Evolutionary conservation across 257 asterid genomes (phyloP), one percentile per base, ranked within the genome.

Genomic region (Penstemon barbatus): DNA sequence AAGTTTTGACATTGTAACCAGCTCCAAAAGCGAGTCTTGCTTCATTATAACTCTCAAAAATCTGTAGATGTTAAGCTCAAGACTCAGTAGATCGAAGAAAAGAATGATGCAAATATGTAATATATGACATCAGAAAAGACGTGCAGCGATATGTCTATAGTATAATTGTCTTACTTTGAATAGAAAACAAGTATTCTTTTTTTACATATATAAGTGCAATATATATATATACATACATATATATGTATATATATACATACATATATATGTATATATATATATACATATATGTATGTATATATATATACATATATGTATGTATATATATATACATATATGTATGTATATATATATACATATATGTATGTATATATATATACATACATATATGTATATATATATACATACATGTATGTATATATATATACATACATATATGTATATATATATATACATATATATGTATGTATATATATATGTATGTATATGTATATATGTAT

Each of bases 1-100:
- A 88, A 57, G 83, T 76, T 75, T 83, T 86, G 69, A 90, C 69
- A 70, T 74, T 79, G 81, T 79, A 74, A 68, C 95, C 95, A 71
- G 95, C 82, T 69, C 97, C 99, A 84, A 88, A 90, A 50, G 96
- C 97, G 77, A 91, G 78, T 79, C 82, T 86, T 33, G 96, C 96
- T 73, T 85, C 92, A 67, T 71, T 80, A 44, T 76, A 82, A 39
- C 75, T 74, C 69, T 75, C 84, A 63, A 87, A 71, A 80, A 90
- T 85, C 99, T 93, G 91, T 48, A 84, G 63, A 81, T 54, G 58
- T 65, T 67, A 67, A 53, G 66, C 73, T 72, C 79, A 60, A 57
- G 72, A 64, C 56, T 36, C 57, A 43, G 60, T 43, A 62, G 58
- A 71, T 59, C 56, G 66, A 13, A 42, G 5, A 62, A 68, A 72